Evolutionary conservation across 305 asterid genomes (phyloP), one percentile per base, ranked within the genome.

Genomic region (Fraxinus baroniana): DNA sequence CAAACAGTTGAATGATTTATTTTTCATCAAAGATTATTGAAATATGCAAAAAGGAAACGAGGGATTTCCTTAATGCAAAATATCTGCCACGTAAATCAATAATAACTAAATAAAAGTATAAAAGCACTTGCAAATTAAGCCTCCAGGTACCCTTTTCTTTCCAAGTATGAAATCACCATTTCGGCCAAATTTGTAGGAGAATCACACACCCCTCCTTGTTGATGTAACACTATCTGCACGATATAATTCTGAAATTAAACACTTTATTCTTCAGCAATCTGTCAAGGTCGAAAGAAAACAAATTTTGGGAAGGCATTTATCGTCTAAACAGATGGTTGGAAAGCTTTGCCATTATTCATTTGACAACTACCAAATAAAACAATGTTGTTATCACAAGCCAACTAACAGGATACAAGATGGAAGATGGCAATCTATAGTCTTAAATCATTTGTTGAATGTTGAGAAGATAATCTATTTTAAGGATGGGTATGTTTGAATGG

Each of bases 181-280:
- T 90, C 95, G 37, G 98, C 98, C 90, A 91, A 84, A 44, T 86
- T 91, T 35, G 66, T 36, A 12, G 98, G 98, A 82, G 93, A 81
- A 82, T 89, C 92, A 84, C 91, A 85, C n/a, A 78, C 37, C 37
- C 87, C 96, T 78, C 84, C 91, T 44, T 86, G 79, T 80, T 91
- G 94, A 73, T 89, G 92, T 87, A 95, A 85, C 44, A 88, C 91
- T 76, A 95, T 90, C 98, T 95, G 97, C 84, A 85, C 81, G 26
- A 76, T 9, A 3, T 79, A 80, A 66, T 84, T 68, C 4, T n/a
- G 9, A 74, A 28, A 60, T n/a, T 79, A n/a, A 72, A 73, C n/a
- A n/a, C n/a, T n/a, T n/a, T n/a, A n/a, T n/a, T n/a, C n/a, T n/a
- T n/a, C n/a, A n/a, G n/a, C n/a, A n/a, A n/a, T n/a, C n/a, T n/a